Base-by-base conservation (phyloP, 805 yeast species). In the Pichia pseudocactophila region DNA sequence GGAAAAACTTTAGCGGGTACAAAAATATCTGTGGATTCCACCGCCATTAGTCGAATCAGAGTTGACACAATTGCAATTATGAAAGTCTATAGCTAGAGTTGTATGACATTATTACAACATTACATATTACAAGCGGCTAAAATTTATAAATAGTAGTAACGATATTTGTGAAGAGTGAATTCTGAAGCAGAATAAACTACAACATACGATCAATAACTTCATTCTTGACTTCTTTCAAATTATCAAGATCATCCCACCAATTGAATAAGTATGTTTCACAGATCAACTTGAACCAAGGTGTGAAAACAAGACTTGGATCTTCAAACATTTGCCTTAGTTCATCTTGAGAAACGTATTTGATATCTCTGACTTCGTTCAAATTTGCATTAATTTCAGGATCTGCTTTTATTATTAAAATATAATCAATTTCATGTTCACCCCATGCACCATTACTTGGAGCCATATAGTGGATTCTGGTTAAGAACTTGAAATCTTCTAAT, bases 381-480 rank as follows among this genome's bases (percentile, higher is more conserved):
- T 82, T 81, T 15, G 80, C 72, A 41, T 67, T 59, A 17, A 67
- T 52, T 37, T 64, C 59, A 34, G 75, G 69, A 42, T 65, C 62
- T 17, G 88, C 66, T 53, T 70, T 74, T 55, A 82, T 80, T 46
- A 92, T 78, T 56, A 92, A 71, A 51, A 92, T 92, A 63, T 92
- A 92, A 64, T 92, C 99, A 50, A 92, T 82, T 65, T 90, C 98
- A 57, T 90, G 98, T 61, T 90, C 98, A 36, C 97, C 97, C 97
- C 97, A 90, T 26, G 62, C 56, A 18, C 80, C 85, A 51, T 77
- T 76, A 44, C 78, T 78, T 37, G 88, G 87, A 7, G 97, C 88
- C 71, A 80, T 82, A 66, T 92, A 92, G 64, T 92, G 98, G 52
- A 92, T 92, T 65, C 97, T 79, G 17, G 96, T 90, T 55, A 92